Conservation (phyloP, 805 yeast species). For the Starmerella tilneyi region DNA sequence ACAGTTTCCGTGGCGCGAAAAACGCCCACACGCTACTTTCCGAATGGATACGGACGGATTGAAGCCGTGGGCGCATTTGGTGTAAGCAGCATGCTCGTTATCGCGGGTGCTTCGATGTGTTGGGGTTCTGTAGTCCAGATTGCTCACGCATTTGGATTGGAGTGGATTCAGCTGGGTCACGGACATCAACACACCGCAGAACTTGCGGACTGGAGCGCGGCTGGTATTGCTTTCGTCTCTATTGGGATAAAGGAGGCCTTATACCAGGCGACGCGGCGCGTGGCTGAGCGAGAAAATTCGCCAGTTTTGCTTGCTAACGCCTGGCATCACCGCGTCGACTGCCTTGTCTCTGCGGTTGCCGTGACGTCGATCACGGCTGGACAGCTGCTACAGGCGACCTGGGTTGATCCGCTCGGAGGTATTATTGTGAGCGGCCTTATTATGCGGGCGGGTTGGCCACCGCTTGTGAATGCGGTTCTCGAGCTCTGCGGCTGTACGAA, state of each 20-base stretch:
- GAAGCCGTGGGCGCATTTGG: conserved; percentile 87
- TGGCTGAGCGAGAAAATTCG: conserved; percentile 69
- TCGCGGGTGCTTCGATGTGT: conserved; percentile 88
- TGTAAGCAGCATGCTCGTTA: conserved; percentile 69
- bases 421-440: conserved; percentile 71
- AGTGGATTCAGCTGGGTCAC: conserved; percentile 42
- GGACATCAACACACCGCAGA: conserved; percentile 26
- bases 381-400: conserved; percentile 60
- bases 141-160: conserved; percentile 28
- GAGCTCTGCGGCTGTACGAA: conserved; percentile 60
- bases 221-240: conserved; percentile 89
- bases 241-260: conserved; percentile 82
- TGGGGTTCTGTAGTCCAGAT: conserved; percentile 57
- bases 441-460: conserved; percentile 72
- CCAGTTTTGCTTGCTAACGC: conserved; percentile 93
- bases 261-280: conserved; percentile 66
- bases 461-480: conserved; percentile 55
- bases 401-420: conserved; percentile 92
- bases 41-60: conserved; percentile 84
- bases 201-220: conserved; percentile 73
- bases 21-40: conserved; percentile 51
- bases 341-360: conserved; percentile 84
- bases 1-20: conserved; percentile 71
- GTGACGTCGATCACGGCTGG: conserved; percentile 80
- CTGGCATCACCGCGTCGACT: conserved; percentile 96